Evolutionary conservation across 768 basidiomycete species (phyloP).

Genomic region (Collybia nuda): DNA sequence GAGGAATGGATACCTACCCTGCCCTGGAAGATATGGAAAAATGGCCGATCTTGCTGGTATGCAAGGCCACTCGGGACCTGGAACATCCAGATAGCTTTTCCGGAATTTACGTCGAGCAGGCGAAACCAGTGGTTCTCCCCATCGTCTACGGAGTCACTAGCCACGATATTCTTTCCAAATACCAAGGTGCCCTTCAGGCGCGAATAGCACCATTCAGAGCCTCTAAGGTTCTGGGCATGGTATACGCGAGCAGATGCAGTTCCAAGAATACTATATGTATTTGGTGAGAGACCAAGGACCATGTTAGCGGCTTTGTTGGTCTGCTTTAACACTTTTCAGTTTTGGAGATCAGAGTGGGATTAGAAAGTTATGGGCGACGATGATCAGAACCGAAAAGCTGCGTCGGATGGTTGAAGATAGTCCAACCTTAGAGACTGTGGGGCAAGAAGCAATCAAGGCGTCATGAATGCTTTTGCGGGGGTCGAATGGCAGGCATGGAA

Average conservation of each 20-base stretch:
- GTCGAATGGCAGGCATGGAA: constrained; percentile 10
- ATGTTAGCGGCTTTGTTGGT: not conserved
- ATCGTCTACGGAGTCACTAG: constrained; percentile 21
- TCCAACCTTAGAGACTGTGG: constrained; percentile 7
- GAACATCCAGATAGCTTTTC: constrained; percentile 69
- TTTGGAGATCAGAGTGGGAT: constrained; percentile 1
- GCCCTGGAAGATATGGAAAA: constrained; percentile 89
- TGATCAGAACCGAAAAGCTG: not conserved
- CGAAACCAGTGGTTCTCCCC: constrained; percentile 57
- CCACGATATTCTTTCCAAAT: constrained; percentile 45
- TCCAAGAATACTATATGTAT: constrained; percentile 48
- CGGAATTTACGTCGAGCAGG: constrained; percentile 55
- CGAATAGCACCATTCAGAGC: constrained; percentile 57
- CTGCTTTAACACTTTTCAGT: not conserved
- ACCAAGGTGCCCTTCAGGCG: constrained; percentile 59
- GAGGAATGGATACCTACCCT: constrained; percentile 53
- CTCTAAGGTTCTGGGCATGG: constrained; percentile 49
- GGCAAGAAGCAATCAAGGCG: constrained; percentile 12
- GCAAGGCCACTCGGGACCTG: constrained; percentile 57
- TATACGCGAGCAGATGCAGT: constrained; percentile 59
- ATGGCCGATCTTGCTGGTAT: constrained; percentile 83
- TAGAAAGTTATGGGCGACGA: constrained; percentile 9
- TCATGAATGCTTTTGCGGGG: constrained; percentile 9
- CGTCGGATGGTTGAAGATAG: too few relatives aligned
- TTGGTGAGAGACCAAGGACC: constrained; percentile 13